Evolutionary conservation across 176 grass and related monocot genomes (phyloP).

Genomic region (Hordeum marinum): DNA sequence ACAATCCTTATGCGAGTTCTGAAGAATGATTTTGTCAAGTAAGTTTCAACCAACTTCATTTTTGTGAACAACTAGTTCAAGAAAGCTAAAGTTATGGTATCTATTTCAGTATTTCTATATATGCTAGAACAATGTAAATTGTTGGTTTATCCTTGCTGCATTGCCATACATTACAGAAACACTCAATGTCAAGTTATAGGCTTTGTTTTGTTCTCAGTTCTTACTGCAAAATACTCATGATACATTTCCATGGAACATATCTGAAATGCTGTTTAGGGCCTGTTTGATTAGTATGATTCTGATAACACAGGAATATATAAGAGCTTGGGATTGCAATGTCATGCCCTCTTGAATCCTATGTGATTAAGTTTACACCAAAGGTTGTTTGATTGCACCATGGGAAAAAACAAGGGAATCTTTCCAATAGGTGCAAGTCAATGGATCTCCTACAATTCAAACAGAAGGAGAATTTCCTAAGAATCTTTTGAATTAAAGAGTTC

Average conservation of each 20-base stretch:
- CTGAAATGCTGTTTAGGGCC: background rate
- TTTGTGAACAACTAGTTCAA: background rate
- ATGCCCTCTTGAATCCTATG: background rate
- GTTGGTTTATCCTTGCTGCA: background rate
- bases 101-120: background rate
- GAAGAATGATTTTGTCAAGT: constrained; percentile 99
- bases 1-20: constrained; percentile 97
- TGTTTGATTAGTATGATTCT: background rate
- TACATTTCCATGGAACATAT: background rate
- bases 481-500: background rate
- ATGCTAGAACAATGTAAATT: background rate
- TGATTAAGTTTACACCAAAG: background rate
- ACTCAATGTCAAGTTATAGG: background rate
- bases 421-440: background rate
- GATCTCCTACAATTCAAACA: background rate
- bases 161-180: background rate
- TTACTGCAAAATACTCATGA: background rate
- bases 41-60: constrained; percentile 13
- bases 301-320: background rate
- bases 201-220: background rate
- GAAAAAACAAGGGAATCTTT: background rate
- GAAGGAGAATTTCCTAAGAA: background rate
- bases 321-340: background rate
- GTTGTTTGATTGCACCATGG: background rate
- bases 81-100: background rate